phyloP scores from a whole-genome alignment of 2,329 filamentous ascomycete genomes.

The Herpotrichia juniperi region DNA sequence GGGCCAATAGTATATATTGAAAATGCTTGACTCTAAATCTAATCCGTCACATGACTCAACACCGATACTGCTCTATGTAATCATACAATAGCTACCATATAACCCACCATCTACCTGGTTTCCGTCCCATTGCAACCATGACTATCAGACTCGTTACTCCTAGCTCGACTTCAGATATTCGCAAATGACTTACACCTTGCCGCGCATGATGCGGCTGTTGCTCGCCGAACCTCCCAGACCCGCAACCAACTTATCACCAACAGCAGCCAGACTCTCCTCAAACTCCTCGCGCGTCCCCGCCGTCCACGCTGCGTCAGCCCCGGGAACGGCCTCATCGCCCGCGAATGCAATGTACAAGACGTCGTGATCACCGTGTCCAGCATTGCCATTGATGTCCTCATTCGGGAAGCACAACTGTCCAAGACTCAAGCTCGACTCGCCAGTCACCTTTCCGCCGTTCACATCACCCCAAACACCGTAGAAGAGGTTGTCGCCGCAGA shows the following conservation, averaged over 20 bases:
- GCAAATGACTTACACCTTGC: conserved; percentile 1
- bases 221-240: conserved; percentile 10
- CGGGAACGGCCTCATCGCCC: conserved; percentile 63
- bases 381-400: conserved; percentile 58
- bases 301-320: conserved; percentile 61
- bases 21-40: background rate
- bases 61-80: no score
- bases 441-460: conserved; percentile 62
- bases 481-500: conserved; percentile 58
- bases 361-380: conserved; percentile 62
- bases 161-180: background rate
- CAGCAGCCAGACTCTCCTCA: conserved; percentile 56
- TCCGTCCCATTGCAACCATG: background rate
- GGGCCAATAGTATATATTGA: no score
- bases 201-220: conserved; percentile 12
- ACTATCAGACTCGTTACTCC: background rate
- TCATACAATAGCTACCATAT: no score
- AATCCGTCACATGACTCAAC: no score
- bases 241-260: conserved; percentile 61
- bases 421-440: conserved; percentile 64
- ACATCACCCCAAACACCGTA: conserved; percentile 69
- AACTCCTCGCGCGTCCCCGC: conserved; percentile 58
- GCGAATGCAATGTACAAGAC: conserved; percentile 68
- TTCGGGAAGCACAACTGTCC: conserved; percentile 62
- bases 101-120: background rate